Evolutionary conservation across 192 early-diverging fungal genomes (phyloP).

Genomic region (Coemansia sp.): DNA sequence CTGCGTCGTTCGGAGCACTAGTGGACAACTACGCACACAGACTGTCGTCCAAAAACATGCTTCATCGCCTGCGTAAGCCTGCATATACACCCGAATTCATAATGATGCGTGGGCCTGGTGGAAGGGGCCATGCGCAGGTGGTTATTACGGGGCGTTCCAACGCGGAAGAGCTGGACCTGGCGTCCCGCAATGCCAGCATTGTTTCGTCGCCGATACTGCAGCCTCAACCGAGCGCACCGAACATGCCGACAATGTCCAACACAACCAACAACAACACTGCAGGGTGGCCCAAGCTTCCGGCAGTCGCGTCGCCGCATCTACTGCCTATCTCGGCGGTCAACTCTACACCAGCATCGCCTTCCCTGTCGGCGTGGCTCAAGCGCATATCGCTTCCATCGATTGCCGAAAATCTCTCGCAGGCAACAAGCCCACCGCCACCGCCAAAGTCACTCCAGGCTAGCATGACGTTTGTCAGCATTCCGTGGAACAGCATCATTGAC

Average conservation of each 20-base stretch:
- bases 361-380: constrained; percentile 54
- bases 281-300: constrained; percentile 38
- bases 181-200: constrained; percentile 38
- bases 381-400: constrained; percentile 58
- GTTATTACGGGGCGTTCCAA: constrained; percentile 47
- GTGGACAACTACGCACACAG: constrained; percentile 81
- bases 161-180: constrained; percentile 34
- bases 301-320: constrained; percentile 49
- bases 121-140: constrained; percentile 87
- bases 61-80: constrained; percentile 61
- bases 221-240: constrained; percentile 31
- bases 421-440: constrained; percentile 53
- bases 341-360: constrained; percentile 50
- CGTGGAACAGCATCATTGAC: constrained; percentile 81
- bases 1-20: constrained; percentile 79
- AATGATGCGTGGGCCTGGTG: constrained; percentile 91
- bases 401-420: constrained; percentile 55
- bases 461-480: constrained; percentile 94
- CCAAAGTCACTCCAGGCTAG: constrained; percentile 77
- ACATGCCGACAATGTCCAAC: constrained; percentile 19
- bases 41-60: constrained; percentile 61
- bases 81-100: constrained; percentile 86
- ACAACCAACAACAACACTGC: not conserved
- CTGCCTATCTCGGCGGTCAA: constrained; percentile 46
- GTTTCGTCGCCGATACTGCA: constrained; percentile 49